Percentiles rank a stretch among this genome's conserved stretches.
Conservation (phyloP, 169 alveolate genomes). For the Eimeria maxima region DNA sequence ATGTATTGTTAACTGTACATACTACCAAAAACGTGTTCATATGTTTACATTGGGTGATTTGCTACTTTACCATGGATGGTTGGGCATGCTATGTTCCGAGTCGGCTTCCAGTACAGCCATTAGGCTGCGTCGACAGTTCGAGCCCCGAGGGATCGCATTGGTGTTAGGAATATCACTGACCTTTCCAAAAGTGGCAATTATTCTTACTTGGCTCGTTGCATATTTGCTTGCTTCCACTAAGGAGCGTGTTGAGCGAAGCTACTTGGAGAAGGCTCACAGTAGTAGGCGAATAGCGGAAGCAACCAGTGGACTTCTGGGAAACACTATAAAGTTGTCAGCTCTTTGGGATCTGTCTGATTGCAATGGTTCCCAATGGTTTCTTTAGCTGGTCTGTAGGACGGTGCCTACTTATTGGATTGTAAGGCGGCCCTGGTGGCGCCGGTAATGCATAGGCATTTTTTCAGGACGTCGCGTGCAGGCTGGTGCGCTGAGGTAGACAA, state of each 20-base stretch:
- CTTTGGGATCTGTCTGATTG: neutral
- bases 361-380: neutral
- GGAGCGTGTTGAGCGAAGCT: neutral
- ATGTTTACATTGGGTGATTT: neutral
- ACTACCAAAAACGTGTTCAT: neutral
- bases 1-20: too few species aligned
- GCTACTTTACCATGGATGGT: neutral
- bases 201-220: neutral
- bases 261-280: conserved; percentile 7
- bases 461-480: neutral
- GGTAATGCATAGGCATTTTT: neutral
- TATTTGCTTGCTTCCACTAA: neutral
- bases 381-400: neutral
- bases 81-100: conserved; percentile 21
- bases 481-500: neutral
- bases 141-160: conserved; percentile 4
- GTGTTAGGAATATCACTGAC: neutral
- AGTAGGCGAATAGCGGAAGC: neutral
- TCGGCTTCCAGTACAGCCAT: conserved; percentile 35
- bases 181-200: neutral
- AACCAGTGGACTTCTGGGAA: neutral
- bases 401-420: neutral
- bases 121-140: conserved; percentile 35
- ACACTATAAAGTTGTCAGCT: neutral
- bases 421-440: neutral